These are phyloP conservation scores for Globisporangium nodosum DNA, from an alignment of 352 stramenopile genomes.

Conservation along the genomic window DNA sequence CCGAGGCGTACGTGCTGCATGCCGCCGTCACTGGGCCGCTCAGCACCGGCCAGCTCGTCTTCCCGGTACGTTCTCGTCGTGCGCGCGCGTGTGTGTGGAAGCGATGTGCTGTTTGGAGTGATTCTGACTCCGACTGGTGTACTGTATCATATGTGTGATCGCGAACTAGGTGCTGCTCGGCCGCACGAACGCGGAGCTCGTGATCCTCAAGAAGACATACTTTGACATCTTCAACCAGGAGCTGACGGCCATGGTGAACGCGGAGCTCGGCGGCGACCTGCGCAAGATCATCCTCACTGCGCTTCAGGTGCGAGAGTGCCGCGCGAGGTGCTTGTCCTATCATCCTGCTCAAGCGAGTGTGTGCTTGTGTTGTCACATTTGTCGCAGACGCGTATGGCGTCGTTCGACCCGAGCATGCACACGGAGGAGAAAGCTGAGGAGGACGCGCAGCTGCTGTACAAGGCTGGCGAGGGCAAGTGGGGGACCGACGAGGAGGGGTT, in stretches of 20 bases:
- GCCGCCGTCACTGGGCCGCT: slow-evolving; percentile 18
- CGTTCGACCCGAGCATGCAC: slow-evolving; percentile 41
- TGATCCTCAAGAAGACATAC: slow-evolving; percentile 42
- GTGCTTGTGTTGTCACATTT: neutral
- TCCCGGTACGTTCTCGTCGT: slow-evolving; percentile 10
- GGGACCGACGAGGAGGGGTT: slow-evolving; percentile 67
- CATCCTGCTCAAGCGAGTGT: neutral
- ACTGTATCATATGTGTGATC: no score
- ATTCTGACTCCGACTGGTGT: no score
- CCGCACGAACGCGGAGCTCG: slow-evolving; percentile 30
- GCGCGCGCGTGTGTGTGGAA: neutral
- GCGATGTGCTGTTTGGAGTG: no score
- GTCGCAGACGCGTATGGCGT: slow-evolving; percentile 2
- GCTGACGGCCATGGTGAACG: slow-evolving; percentile 23
- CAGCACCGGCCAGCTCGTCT: slow-evolving; percentile 20
- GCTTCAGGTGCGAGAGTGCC: slow-evolving; percentile 16
- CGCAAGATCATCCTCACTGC: slow-evolving; percentile 29
- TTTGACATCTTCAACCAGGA: slow-evolving; percentile 39
- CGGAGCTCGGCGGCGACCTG: slow-evolving; percentile 34
- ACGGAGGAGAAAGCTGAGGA: slow-evolving; percentile 57
- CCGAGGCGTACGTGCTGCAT: slow-evolving; percentile 23
- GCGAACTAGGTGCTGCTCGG: slow-evolving; percentile 19
- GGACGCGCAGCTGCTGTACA: slow-evolving; percentile 63
- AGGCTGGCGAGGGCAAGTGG: slow-evolving; percentile 73
- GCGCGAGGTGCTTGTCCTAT: neutral